Evolutionary conservation across 78 protist species (phyloP).

Genomic region (Polysphondylium violaceum): DNA sequence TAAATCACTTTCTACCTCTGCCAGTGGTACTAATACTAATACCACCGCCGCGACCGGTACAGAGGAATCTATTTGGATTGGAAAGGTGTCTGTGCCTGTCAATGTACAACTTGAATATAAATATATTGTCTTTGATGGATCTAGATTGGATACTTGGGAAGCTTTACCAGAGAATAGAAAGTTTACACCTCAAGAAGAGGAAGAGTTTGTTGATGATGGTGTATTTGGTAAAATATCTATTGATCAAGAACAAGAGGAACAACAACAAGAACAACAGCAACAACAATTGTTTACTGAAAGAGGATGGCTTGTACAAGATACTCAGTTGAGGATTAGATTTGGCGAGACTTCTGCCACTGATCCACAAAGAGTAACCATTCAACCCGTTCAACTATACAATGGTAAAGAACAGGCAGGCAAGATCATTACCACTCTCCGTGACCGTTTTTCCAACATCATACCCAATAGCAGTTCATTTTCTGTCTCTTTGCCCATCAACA

Average conservation of each 20-base stretch:
- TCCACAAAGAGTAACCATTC: slow-evolving; percentile 47
- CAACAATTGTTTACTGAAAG: slow-evolving; percentile 27
- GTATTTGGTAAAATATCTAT: slow-evolving; percentile 20
- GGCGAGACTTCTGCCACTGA: slow-evolving; percentile 51
- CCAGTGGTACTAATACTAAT: neutral
- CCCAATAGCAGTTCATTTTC: neutral
- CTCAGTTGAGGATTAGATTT: slow-evolving; percentile 53
- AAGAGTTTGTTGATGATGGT: slow-evolving; percentile 67
- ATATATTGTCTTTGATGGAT: slow-evolving; percentile 51
- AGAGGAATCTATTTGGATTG: slow-evolving; percentile 23
- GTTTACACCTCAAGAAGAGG: slow-evolving; percentile 72
- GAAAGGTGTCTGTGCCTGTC: slow-evolving; percentile 58
- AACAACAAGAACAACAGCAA: neutral
- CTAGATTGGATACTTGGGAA: slow-evolving; percentile 69
- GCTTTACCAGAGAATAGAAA: slow-evolving; percentile 68
- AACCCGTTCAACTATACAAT: slow-evolving; percentile 45
- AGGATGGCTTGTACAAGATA: slow-evolving; percentile 72
- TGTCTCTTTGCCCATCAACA: slow-evolving; percentile 18
- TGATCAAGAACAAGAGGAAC: neutral
- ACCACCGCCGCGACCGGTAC: neutral
- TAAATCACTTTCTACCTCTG: neutral
- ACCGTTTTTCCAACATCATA: neutral
- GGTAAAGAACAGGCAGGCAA: slow-evolving; percentile 52
- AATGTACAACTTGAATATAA: slow-evolving; percentile 70
- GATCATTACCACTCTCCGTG: slow-evolving; percentile 25